Conservation (phyloP, 805 yeast species). For the Candida peoriensis region DNA sequence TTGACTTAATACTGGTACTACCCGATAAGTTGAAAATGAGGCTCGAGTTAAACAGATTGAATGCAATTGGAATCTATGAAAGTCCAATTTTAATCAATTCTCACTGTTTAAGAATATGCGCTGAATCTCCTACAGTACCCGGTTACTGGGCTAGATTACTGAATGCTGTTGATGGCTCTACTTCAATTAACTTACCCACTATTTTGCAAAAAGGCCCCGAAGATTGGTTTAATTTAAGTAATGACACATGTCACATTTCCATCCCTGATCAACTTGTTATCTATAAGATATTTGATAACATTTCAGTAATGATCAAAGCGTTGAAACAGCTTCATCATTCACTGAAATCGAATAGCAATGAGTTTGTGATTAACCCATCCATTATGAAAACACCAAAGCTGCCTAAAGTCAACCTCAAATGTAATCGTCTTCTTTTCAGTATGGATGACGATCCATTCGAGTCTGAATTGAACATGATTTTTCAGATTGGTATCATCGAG, state of each 20-base stretch:
- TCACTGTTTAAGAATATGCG: constrained; percentile 37
- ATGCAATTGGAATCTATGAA: constrained; percentile 16
- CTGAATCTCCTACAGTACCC: constrained; percentile 45
- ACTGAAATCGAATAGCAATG: constrained; percentile 36
- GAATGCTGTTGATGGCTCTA: constrained; percentile 32
- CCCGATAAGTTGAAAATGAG: constrained; percentile 46
- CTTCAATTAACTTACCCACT: constrained; percentile 26
- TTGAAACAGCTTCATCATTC: constrained; percentile 54
- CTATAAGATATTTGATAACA: constrained; percentile 75
- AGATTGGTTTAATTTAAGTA: constrained; percentile 33
- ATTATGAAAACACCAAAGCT: constrained; percentile 39
- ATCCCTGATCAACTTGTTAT: constrained; percentile 74
- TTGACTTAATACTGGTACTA: constrained; percentile 29
- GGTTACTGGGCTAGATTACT: constrained; percentile 46
- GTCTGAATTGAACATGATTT: constrained; percentile 57
- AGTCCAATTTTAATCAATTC: constrained; percentile 24
- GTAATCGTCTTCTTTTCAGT: constrained; percentile 54
- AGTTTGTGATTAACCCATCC: constrained; percentile 35
- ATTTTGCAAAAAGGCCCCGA: constrained; percentile 21
- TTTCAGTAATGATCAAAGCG: constrained; percentile 63
- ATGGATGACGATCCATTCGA: constrained; percentile 92
- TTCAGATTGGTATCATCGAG: constrained; percentile 61
- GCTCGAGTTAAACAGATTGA: constrained; percentile 35
- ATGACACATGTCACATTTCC: constrained; percentile 42
- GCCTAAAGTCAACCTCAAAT: constrained; percentile 51